These are phyloP conservation scores for Cryphonectria radicalis DNA, from an alignment of 2,329 filamentous ascomycete species.

Conservation along the genomic window DNA sequence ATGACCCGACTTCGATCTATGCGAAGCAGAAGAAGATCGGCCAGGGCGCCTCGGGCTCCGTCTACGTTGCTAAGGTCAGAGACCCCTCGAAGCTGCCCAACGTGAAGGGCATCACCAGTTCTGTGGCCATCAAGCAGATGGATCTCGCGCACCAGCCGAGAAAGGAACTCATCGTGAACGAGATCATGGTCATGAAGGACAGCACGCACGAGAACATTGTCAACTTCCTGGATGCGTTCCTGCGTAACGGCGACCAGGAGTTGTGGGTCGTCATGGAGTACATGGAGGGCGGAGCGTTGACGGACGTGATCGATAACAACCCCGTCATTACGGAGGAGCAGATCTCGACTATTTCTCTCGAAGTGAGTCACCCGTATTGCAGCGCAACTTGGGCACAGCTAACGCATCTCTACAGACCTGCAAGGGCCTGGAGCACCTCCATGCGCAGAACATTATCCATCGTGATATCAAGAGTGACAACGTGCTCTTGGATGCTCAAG, in stretches of 20 bases:
- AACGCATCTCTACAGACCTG: slow-evolving; percentile 69
- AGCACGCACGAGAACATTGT: slow-evolving; percentile 98
- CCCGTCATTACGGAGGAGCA: slow-evolving; percentile 92
- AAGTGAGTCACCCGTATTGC: slow-evolving; percentile 64
- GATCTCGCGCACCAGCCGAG: slow-evolving; percentile 95
- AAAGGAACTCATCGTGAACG: slow-evolving; percentile 98
- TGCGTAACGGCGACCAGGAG: slow-evolving; percentile 91
- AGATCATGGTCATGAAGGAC: slow-evolving; percentile 99
- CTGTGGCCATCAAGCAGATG: slow-evolving; percentile 98
- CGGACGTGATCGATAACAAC: slow-evolving; percentile 99
- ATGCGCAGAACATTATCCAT: slow-evolving; percentile 96
- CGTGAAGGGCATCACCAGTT: slow-evolving; percentile 7
- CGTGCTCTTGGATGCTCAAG: slow-evolving; percentile 88
- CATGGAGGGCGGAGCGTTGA: slow-evolving; percentile 97
- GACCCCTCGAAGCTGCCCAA: slow-evolving; percentile 58
- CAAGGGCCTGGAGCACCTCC: slow-evolving; percentile 90
- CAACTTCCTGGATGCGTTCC: slow-evolving; percentile 96
- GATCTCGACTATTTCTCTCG: slow-evolving; percentile 94
- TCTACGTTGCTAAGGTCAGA: slow-evolving; percentile 94
- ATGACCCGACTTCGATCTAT: slow-evolving; percentile 92
- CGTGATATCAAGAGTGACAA: slow-evolving; percentile 99
- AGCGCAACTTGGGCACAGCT: background rate
- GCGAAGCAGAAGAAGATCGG: slow-evolving; percentile 99
- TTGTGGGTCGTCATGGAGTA: slow-evolving; percentile 99
- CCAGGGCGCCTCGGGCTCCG: slow-evolving; percentile 95